Base-by-base conservation (phyloP, 2,329 filamentous ascomycete species). In the Colletotrichum sp. region DNA sequence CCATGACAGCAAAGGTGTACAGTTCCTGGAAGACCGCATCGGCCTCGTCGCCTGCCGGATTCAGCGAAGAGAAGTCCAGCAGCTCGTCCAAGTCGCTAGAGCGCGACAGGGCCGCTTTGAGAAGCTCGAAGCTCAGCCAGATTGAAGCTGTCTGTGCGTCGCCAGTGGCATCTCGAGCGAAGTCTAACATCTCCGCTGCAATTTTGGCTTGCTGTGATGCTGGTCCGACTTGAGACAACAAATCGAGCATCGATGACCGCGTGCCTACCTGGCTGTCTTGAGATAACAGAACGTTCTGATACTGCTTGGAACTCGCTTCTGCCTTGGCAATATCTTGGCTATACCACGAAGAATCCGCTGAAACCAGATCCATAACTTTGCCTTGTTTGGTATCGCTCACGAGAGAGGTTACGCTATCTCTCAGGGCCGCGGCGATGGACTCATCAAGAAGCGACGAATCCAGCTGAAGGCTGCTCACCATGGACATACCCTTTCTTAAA, bases 41-140 rank as follows among this genome's bases (percentile, higher is more conserved):
- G 8, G 87, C 84, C 28, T 86, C 85, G 59, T 89, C 87, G 8
- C 82, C 80, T 1, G 82, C 72, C 10, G 83, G 82, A 3, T 77
- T 77, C 24, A 85, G 75, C 7, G 85, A 85, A 82, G 89, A 87
- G 15, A 90, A 85, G 79, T 93, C 90, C 9, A 98, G 84, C 52
- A 97, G 92, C 52, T 93, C 91, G 73, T 95, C 92, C 6, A 95
- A 83, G 8, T 91, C 90, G 3, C 89, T 85, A 18, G 89, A 87
- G 3, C 87, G 84, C 6, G 85, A 83, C 22, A 91, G 86, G 9
- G 89, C 87, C 5, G 90, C 88, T 80, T 93, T 92, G 10, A 96
- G 84, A 3, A 96, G 89, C 79, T 94, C 92, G 72, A 96, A 91
- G 1, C 94, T 91, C 5, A 98, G 87, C 96, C 96, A 98, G 79